Base-by-base conservation (phyloP, 78 protist genomes). In the Neovahlkampfia damariscottae region DNA sequence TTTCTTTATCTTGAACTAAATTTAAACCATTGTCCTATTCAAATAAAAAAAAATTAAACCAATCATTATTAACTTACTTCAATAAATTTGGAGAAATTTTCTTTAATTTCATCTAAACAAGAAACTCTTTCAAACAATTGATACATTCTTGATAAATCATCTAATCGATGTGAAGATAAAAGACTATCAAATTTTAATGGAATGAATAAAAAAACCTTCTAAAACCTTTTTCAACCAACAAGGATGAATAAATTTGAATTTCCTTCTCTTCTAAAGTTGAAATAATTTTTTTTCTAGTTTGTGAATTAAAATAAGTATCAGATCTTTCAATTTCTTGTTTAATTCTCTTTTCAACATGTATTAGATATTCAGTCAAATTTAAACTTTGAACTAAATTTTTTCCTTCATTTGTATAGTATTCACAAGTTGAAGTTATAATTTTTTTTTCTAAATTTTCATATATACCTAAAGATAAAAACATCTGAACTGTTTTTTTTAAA, bases 341-440 rank as follows among this genome's bases (percentile, higher is more conserved):
- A 8, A 92, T 31, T 39, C 94, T 73, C 7, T 10, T 5, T 10
- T 76, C 74, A n/a, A 90, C 82, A 73, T 86, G 87, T 35, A 19
- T 62, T 37, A 92, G 80, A 59, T 84, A 92, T 7, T 31, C 70
- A 8, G 91, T 75, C 7, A 81, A 79, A 19, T 79, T 86, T 32
- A 69, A 30, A 8, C 58, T 70, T 5, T 28, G 39, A 32, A 74
- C 28, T 38, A 36, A 27, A 6, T 0, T 32, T 6, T 69, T 69
- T 69, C 72, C 72, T 69, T 69, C 72, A 28, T 69, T 29, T 19
- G 70, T 19, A 69, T 69, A 69, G 72, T 69, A 19, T 10, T 19
- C 19, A 10, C 19, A 19, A 19, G 72, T 69, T 19, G 19, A 19
- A 28, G 19, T 10, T 10, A 69, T 69, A 19, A 69, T 10, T 69